Evolutionary conservation across 805 yeast genomes (phyloP), one percentile per base, ranked within the genome.

Genomic region (Candida koratica): DNA sequence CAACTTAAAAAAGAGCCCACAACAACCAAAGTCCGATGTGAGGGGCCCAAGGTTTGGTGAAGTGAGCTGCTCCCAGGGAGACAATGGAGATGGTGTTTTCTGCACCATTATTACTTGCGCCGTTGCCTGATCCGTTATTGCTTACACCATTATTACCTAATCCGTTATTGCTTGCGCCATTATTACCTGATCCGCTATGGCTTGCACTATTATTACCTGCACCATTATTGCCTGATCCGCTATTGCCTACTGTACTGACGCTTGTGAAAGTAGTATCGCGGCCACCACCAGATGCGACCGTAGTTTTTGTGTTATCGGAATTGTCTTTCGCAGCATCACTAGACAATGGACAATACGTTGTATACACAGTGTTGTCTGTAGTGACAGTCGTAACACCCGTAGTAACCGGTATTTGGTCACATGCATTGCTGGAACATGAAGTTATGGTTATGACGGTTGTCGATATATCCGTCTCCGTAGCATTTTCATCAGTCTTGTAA

Each of bases 351-450:
- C 49, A 44, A 25, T 28, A 37, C 12, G 45, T 32, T 17, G 46
- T 29, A 32, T 41, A 31, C 15, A 40, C 15, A 17, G 44, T 36
- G 11, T 39, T 16, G 17, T 46, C 51, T 8, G 64, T 67, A 11
- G 51, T 41, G 3, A 44, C 58, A 10, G 67, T 58, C 24, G 60
- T 58, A 28, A 60, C 39, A 34, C 68, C 68, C 32, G 64, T 53
- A 34, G 69, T 61, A 28, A 53, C 50, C n/a, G 64, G 48, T 25
- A 42, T 47, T n/a, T 36, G 32, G 11, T 47, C 20, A 44, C 70
- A 64, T 39, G 43, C 51, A 45, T 60, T 28, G 36, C 53, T 54
- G 5, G 51, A 39, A 43, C 71, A 64, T 16, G 45, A 17, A 25
- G 26, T 31, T 6, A 17, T 31, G 15, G 34, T 20, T n/a, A 23